These are phyloP conservation scores for Corylus americana DNA, from an alignment of 306 rosid species.

Conservation along the genomic window DNA sequence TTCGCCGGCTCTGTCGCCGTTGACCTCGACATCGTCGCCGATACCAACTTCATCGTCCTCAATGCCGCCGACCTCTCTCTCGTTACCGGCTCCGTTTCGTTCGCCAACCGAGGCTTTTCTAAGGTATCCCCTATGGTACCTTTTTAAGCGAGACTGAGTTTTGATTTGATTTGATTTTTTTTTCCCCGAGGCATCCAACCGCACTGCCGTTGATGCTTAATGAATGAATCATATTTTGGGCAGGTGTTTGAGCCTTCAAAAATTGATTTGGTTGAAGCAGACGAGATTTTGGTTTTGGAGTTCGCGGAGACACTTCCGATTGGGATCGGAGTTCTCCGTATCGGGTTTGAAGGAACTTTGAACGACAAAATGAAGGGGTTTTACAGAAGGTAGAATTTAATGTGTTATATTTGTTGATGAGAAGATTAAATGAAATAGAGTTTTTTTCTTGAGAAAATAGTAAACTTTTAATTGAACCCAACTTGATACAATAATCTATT, in stretches of 20 bases:
- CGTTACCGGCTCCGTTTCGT: slow-evolving; percentile 33
- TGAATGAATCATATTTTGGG: slow-evolving; percentile 12
- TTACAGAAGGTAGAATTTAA: not conserved
- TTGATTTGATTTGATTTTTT: no score
- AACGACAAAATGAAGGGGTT: slow-evolving; percentile 26
- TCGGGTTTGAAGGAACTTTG: slow-evolving; percentile 72
- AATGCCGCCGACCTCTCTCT: slow-evolving; percentile 71
- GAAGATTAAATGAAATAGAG: not conserved
- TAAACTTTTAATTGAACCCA: no score
- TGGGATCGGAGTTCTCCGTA: slow-evolving; percentile 65
- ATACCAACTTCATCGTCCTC: slow-evolving; percentile 69
- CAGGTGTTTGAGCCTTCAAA: slow-evolving; percentile 72
- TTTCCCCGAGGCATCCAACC: no score
- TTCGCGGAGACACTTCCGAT: slow-evolving; percentile 55
- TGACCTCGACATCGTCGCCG: slow-evolving; percentile 60
- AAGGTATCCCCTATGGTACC: slow-evolving; percentile 39
- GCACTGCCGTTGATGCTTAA: slow-evolving; percentile 24
- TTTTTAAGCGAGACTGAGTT: no score
- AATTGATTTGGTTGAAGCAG: slow-evolving; percentile 54
- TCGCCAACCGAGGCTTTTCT: slow-evolving; percentile 39
- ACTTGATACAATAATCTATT: not conserved
- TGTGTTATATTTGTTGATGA: not conserved
- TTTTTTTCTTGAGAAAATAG: no score
- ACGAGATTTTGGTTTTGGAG: slow-evolving; percentile 81
- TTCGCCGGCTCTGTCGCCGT: slow-evolving; percentile 70